Evolutionary conservation across 306 rosid genomes (phyloP).

Genomic region (Dryas drummondii): DNA sequence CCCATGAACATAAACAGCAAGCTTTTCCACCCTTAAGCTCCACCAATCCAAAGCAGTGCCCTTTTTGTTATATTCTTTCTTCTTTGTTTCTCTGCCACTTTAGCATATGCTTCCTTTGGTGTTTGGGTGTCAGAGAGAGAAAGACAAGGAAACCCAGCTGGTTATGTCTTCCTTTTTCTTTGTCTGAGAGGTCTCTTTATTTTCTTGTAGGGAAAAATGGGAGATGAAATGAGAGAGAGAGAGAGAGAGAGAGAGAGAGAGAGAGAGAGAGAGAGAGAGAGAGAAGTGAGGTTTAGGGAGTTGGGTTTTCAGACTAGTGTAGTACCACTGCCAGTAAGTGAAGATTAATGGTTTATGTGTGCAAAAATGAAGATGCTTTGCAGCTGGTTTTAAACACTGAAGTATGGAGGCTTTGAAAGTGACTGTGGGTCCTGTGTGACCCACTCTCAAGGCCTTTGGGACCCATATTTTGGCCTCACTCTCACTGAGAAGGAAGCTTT

Average conservation of each 20-base stretch:
- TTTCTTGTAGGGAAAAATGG: constrained; percentile 1
- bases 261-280: neutral
- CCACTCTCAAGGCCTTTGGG: constrained; percentile 29
- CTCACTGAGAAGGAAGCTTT: constrained; percentile 20
- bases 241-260: neutral
- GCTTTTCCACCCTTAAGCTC: constrained; percentile 25
- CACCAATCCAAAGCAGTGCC: constrained; percentile 34
- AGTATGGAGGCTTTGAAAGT: constrained; percentile 18
- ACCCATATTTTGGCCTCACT: constrained; percentile 39
- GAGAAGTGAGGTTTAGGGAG: constrained; percentile 4
- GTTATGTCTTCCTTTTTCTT: constrained; percentile 21
- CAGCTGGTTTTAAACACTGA: constrained; percentile 57
- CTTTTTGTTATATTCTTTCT: constrained; percentile 30
- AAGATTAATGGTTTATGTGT: neutral
- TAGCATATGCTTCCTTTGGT: constrained; percentile 54
- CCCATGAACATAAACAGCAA: constrained; percentile 41
- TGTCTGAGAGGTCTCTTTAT: constrained; percentile 7
- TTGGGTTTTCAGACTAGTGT: constrained; percentile 8
- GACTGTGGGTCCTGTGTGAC: constrained; percentile 50
- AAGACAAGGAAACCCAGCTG: constrained; percentile 45
- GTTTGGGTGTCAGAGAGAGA: constrained; percentile 27
- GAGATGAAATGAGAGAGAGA: constrained; percentile 17
- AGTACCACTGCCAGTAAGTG: neutral
- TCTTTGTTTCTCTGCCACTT: constrained; percentile 35
- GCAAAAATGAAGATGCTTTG: constrained; percentile 48